Conservation (phyloP, 2,329 filamentous ascomycete species). For the Corynespora cassiicola region DNA sequence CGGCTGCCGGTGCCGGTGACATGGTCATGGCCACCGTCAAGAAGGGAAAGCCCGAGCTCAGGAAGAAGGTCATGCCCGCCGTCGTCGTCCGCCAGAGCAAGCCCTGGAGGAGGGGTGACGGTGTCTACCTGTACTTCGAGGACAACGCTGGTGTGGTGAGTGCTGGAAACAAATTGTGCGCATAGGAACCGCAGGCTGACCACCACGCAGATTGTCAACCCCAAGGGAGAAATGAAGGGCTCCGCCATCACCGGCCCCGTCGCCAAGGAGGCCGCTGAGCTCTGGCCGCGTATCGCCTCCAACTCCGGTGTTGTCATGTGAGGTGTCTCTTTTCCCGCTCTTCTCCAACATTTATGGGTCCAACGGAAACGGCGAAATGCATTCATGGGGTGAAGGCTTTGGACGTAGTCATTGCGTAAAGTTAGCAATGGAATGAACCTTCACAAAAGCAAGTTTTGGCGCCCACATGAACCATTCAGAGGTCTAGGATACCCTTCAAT, state of each 20-base stretch:
- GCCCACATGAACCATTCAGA: slow-evolving; percentile 35
- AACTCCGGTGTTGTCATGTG: slow-evolving; percentile 99
- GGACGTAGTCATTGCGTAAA: slow-evolving; percentile 42
- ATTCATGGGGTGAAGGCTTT: slow-evolving; percentile 45
- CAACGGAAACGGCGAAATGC: slow-evolving; percentile 48
- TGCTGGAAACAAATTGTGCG: slow-evolving; percentile 44
- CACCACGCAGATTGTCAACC: slow-evolving; percentile 86
- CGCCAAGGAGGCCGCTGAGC: slow-evolving; percentile 99
- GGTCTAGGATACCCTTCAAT: too few relatives aligned
- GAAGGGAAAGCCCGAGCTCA: slow-evolving; percentile 99
- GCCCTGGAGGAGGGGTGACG: slow-evolving; percentile 98
- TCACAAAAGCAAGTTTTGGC: slow-evolving; percentile 42
- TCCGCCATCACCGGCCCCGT: slow-evolving; percentile 99
- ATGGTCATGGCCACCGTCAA: slow-evolving; percentile 99
- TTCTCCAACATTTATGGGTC: slow-evolving; percentile 46
- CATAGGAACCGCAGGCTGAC: slow-evolving; percentile 18
- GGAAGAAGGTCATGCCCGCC: slow-evolving; percentile 99
- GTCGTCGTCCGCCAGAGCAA: slow-evolving; percentile 99
- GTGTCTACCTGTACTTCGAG: slow-evolving; percentile 99
- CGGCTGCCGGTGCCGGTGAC: slow-evolving; percentile 89
- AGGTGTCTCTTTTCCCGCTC: slow-evolving; percentile 55
- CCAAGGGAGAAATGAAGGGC: slow-evolving; percentile 99
- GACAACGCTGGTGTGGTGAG: slow-evolving; percentile 98
- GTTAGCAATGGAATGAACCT: slow-evolving; percentile 43
- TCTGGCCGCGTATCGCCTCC: slow-evolving; percentile 99